phyloP scores from a whole-genome alignment of 805 yeast genomes.

The Teunomyces panamensis region DNA sequence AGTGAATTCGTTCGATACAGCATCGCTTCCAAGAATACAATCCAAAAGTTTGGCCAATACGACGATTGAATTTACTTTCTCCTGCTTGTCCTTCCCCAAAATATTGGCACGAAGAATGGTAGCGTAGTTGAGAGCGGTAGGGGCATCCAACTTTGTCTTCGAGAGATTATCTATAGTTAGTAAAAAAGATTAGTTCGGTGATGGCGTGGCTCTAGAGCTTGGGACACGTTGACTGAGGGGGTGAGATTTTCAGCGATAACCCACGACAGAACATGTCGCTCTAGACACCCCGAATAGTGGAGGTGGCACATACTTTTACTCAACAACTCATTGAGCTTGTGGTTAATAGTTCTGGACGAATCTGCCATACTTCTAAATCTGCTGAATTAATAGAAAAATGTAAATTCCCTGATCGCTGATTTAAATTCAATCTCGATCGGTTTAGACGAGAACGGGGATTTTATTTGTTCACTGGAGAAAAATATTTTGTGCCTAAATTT shows the following conservation, averaged over 20 bases:
- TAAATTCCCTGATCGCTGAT: constrained; percentile 1
- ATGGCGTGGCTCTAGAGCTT: neutral
- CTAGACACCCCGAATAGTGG: neutral
- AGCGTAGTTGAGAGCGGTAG: constrained; percentile 33
- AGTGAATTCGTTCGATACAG: constrained; percentile 33
- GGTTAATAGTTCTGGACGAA: constrained; percentile 41
- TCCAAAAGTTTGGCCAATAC: constrained; percentile 54
- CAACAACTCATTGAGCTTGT: constrained; percentile 41
- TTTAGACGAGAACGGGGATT: neutral
- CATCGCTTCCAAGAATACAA: constrained; percentile 37
- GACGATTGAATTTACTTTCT: constrained; percentile 50
- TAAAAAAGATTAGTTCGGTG: neutral
- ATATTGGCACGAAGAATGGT: constrained; percentile 40
- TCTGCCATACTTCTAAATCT: constrained; percentile 28
- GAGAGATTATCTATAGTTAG: constrained; percentile 22
- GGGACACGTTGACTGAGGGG: neutral
- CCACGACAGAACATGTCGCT: neutral
- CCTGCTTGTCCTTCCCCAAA: constrained; percentile 46
- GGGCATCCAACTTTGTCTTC: constrained; percentile 29
- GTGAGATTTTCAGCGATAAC: neutral
- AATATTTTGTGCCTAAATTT: neutral
- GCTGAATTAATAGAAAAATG: neutral
- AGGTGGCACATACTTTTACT: constrained; percentile 29
- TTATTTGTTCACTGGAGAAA: neutral
- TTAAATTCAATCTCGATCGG: neutral